phyloP scores from a whole-genome alignment of 2,329 filamentous ascomycete species.

The Microcyclospora tardicrescens region DNA sequence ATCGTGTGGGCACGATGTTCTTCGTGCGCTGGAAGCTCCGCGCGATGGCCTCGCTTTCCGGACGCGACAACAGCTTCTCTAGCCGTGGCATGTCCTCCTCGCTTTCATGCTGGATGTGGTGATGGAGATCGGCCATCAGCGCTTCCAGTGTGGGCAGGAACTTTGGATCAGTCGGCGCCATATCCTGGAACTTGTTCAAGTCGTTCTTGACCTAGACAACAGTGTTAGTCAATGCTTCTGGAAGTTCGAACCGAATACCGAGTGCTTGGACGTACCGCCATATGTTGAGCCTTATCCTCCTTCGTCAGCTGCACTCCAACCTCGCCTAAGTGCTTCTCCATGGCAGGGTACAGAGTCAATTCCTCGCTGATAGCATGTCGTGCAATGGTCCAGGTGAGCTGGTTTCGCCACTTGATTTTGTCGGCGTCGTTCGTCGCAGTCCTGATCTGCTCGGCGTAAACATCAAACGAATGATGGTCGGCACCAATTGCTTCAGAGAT shows the following conservation, averaged over 20 bases:
- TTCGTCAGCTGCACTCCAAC: conserved; percentile 22
- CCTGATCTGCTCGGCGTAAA: conserved; percentile 33
- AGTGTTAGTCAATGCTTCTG: background rate
- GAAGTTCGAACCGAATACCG: too few relatives aligned
- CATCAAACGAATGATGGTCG: conserved; percentile 31
- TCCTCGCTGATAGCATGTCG: conserved; percentile 41
- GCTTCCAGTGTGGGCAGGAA: conserved; percentile 10
- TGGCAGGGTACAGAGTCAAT: conserved; percentile 27
- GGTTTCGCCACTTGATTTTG: conserved; percentile 35
- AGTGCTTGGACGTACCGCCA: background rate
- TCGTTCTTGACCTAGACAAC: conserved; percentile 12
- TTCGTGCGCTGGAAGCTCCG: conserved; percentile 10
- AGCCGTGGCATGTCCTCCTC: conserved; percentile 13
- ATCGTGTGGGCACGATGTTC: conserved; percentile 9
- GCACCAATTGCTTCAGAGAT: conserved; percentile 28
- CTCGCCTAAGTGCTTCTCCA: conserved; percentile 23
- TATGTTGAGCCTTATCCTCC: conserved; percentile 23
- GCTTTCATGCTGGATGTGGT: conserved; percentile 13
- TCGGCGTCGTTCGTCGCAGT: conserved; percentile 30
- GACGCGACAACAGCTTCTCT: conserved; percentile 7
- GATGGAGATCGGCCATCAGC: conserved; percentile 8
- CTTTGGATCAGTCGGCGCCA: conserved; percentile 5
- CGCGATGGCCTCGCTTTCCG: conserved; percentile 9
- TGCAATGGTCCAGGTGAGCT: conserved; percentile 41
- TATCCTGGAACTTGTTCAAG: conserved; percentile 10